Conservation (phyloP, 2,329 filamentous ascomycete species). For the Arthroderma sp. region DNA sequence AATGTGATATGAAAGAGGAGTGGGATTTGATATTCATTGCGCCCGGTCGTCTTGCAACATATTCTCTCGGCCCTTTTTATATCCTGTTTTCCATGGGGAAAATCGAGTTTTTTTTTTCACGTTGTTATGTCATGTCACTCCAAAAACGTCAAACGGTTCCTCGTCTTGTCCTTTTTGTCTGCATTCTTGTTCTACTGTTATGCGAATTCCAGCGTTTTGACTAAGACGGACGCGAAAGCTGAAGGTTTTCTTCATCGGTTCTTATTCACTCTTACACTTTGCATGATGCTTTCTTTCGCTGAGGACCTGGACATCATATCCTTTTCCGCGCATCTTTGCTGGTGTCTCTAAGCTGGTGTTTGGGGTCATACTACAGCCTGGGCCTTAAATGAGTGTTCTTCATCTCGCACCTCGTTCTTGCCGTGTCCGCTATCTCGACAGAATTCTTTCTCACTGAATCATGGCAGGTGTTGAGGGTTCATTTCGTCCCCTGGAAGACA, state of each 20-base stretch:
- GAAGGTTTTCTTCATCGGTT: neutral
- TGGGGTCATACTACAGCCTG: neutral
- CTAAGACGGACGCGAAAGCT: neutral
- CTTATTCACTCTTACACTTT: neutral
- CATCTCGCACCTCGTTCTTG: neutral
- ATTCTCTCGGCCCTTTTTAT: neutral
- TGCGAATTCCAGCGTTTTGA: neutral
- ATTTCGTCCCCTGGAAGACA: neutral
- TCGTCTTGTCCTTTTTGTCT: neutral
- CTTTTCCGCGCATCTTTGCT: neutral
- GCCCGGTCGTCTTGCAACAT: constrained; percentile 1
- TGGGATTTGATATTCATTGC: neutral
- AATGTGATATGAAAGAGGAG: constrained; percentile 1
- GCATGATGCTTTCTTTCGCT: neutral
- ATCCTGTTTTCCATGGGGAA: neutral
- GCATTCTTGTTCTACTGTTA: neutral
- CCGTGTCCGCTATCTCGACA: neutral
- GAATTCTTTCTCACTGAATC: neutral
- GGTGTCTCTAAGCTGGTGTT: neutral
- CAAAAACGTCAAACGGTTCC: neutral
- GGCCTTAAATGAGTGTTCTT: neutral
- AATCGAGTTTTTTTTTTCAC: neutral
- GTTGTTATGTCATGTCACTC: neutral
- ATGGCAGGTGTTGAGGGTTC: neutral
- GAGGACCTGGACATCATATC: neutral